Conservation (phyloP, 1,139 yeast species). For the Sugiyamaella castrensis region DNA sequence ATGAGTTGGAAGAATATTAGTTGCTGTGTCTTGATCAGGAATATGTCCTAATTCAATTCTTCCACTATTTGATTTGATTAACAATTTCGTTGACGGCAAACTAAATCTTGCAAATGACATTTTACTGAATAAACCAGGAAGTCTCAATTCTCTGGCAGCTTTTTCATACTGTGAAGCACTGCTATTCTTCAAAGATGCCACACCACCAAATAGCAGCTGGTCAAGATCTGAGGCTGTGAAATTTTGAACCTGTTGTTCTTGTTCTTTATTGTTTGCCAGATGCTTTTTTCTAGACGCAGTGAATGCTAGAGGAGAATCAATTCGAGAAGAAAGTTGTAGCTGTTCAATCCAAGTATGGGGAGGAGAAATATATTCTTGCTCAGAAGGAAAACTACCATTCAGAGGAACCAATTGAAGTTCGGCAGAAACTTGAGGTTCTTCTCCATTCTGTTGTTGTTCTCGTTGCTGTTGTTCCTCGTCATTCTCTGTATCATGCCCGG, state of each 20-base stretch:
- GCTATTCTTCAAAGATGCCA: conserved; percentile 21
- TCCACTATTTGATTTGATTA: conserved; percentile 8
- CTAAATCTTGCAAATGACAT: conserved; percentile 26
- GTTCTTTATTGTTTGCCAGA: neutral
- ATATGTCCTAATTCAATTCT: neutral
- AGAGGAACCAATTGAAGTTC: neutral
- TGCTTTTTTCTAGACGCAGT: neutral
- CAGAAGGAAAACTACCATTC: neutral
- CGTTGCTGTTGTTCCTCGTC: neutral
- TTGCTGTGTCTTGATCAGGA: conserved; percentile 4
- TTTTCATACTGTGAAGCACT: conserved; percentile 24
- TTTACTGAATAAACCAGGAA: conserved; percentile 23
- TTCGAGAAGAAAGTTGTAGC: conserved; percentile 17
- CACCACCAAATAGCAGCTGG: conserved; percentile 53
- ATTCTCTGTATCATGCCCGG: neutral
- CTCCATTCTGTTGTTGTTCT: neutral
- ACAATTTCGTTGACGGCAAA: conserved; percentile 18
- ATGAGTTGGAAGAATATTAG: neutral
- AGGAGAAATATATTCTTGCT: neutral
- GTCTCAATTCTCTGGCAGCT: conserved; percentile 27
- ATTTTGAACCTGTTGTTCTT: conserved; percentile 6
- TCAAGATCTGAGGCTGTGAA: conserved; percentile 44
- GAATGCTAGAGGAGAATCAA: conserved; percentile 21
- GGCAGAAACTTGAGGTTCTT: neutral
- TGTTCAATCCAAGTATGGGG: conserved; percentile 22